Conservation (phyloP, 2,329 filamentous ascomycete species). For the Sclerotinia nivalis region DNA sequence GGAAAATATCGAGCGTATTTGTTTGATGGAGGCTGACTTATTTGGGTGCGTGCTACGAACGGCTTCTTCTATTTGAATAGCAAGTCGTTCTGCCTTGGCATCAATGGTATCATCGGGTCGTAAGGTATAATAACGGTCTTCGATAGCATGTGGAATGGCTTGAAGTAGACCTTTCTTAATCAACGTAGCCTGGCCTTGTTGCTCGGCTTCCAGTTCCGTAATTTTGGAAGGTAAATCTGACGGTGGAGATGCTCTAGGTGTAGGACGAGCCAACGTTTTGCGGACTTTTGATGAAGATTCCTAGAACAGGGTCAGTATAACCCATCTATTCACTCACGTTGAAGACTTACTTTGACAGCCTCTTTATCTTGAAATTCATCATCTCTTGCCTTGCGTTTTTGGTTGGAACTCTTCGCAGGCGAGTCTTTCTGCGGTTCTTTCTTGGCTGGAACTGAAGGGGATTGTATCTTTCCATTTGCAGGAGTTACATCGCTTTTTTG, state of each 20-base stretch:
- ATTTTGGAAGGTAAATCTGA: slow-evolving; percentile 53
- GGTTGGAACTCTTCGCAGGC: slow-evolving; percentile 39
- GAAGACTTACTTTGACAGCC: slow-evolving; percentile 48
- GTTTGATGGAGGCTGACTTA: slow-evolving; percentile 54
- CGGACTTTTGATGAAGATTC: slow-evolving; percentile 51
- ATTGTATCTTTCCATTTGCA: slow-evolving; percentile 40
- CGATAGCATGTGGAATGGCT: slow-evolving; percentile 66
- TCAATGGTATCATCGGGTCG: slow-evolving; percentile 64
- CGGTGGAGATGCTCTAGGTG: slow-evolving; percentile 36
- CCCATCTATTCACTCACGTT: slow-evolving; percentile 20
- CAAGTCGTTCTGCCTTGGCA: slow-evolving; percentile 66
- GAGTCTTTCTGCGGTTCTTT: slow-evolving; percentile 26
- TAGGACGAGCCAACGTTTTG: slow-evolving; percentile 55
- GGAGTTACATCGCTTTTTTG: slow-evolving; percentile 49
- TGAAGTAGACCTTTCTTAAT: slow-evolving; percentile 69
- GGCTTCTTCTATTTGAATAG: slow-evolving; percentile 77
- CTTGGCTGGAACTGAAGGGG: slow-evolving; percentile 42
- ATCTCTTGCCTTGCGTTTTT: slow-evolving; percentile 48
- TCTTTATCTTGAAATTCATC: slow-evolving; percentile 56
- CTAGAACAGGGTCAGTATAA: slow-evolving; percentile 36
- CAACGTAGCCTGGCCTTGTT: slow-evolving; percentile 68
- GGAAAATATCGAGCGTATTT: slow-evolving; percentile 75
- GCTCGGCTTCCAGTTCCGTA: slow-evolving; percentile 58
- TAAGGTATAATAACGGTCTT: slow-evolving; percentile 62
- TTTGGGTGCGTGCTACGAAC: slow-evolving; percentile 58